These are phyloP conservation scores for Scutellaria galericulata DNA, from an alignment of 257 asterid species.

Conservation along the genomic window DNA sequence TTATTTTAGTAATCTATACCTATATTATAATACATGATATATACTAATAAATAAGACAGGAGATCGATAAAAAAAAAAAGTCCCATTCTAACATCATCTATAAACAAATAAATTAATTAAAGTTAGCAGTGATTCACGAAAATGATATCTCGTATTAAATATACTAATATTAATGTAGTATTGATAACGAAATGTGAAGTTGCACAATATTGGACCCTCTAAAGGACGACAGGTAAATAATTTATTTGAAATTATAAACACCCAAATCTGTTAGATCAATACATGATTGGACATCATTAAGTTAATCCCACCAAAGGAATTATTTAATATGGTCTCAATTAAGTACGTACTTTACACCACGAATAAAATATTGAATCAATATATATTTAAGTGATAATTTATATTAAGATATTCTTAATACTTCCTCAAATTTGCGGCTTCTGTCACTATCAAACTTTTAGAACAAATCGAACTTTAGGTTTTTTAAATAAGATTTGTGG, in stretches of 20 bases:
- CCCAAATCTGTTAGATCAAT: slow-evolving; percentile 12
- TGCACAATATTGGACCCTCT: slow-evolving; percentile 6
- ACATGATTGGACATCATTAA: slow-evolving; percentile 30
- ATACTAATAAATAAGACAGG: too few relatives aligned
- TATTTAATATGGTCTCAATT: slow-evolving; percentile 13
- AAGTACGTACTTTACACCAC: slow-evolving; percentile 12
- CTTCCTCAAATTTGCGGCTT: slow-evolving; percentile 12
- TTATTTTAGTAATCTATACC: too few relatives aligned
- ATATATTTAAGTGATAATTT: neutral
- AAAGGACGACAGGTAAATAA: slow-evolving; percentile 27
- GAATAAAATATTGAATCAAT: slow-evolving; percentile 5
- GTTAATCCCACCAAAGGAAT: slow-evolving; percentile 1
- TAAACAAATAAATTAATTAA: neutral
- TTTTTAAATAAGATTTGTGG: neutral
- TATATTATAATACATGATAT: too few relatives aligned
- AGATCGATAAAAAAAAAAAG: too few relatives aligned
- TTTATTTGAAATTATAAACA: slow-evolving; percentile 7
- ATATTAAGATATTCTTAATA: neutral
- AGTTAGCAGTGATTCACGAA: slow-evolving; percentile 7
- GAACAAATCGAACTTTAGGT: too few relatives aligned
- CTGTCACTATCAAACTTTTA: slow-evolving; percentile 16
- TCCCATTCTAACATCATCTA: too few relatives aligned
- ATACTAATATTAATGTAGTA: neutral
- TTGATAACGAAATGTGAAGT: slow-evolving; percentile 32
- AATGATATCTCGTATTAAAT: slow-evolving; percentile 24